Evolutionary conservation across 1,139 yeast species (phyloP).

Genomic region (Nadsonia starkeyi-henricii): DNA sequence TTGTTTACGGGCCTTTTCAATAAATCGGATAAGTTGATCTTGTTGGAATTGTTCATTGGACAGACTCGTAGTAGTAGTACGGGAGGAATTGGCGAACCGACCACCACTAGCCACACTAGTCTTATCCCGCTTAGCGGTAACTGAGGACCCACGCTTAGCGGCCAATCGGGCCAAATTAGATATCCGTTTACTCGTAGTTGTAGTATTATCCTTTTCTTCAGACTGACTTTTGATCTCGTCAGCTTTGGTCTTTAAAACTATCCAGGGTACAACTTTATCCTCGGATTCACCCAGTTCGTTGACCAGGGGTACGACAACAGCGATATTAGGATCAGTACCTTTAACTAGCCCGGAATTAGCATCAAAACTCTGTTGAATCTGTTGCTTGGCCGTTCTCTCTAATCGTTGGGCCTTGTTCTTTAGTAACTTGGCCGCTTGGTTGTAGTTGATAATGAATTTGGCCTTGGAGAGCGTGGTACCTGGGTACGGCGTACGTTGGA

Average conservation of each 20-base stretch:
- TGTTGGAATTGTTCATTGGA: background rate
- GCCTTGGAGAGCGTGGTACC: slow-evolving; percentile 1
- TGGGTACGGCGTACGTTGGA: slow-evolving; percentile 4
- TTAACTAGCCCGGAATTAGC: background rate
- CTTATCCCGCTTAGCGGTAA: background rate
- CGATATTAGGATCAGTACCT: background rate
- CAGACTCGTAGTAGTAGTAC: background rate
- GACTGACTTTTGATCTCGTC: background rate
- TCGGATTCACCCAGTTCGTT: background rate
- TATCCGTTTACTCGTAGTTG: background rate
- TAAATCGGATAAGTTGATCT: background rate
- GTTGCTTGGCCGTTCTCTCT: background rate
- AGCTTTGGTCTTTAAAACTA: background rate
- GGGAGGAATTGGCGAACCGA: background rate
- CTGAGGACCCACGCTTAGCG: background rate
- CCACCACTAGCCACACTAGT: background rate
- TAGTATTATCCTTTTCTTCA: background rate
- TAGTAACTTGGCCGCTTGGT: slow-evolving; percentile 5
- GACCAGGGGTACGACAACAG: background rate
- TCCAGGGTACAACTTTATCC: background rate
- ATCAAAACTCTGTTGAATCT: background rate
- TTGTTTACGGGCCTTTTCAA: background rate
- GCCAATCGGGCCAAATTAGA: background rate
- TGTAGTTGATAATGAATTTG: slow-evolving; percentile 8
- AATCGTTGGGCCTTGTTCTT: background rate